Conservation (phyloP, 2,329 filamentous ascomycete genomes). For the Didymosphaeria variabile region DNA sequence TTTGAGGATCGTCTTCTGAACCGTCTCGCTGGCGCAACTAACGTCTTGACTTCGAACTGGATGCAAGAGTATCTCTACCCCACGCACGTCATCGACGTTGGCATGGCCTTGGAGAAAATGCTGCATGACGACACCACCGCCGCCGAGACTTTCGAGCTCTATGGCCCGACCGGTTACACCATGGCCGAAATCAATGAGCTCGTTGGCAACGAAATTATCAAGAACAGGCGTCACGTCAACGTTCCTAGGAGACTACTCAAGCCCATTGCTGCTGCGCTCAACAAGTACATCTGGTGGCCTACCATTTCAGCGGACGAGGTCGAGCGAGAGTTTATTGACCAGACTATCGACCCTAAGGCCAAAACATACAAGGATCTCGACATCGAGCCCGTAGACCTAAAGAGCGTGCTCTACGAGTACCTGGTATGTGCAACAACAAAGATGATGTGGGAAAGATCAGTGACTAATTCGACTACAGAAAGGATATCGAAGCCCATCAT, state of each 20-base stretch:
- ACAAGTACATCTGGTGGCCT: constrained; percentile 89
- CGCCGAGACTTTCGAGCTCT: constrained; percentile 91
- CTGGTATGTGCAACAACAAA: constrained; percentile 68
- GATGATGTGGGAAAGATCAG: background rate
- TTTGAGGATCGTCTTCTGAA: constrained; percentile 93
- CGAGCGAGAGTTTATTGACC: constrained; percentile 91
- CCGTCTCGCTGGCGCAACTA: constrained; percentile 80
- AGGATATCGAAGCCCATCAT: constrained; percentile 86
- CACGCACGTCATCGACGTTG: constrained; percentile 92
- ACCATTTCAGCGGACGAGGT: constrained; percentile 84
- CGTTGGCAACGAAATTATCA: constrained; percentile 92
- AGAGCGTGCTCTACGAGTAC: constrained; percentile 91
- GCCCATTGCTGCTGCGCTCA: constrained; percentile 76
- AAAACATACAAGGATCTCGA: constrained; percentile 96
- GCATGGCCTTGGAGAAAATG: constrained; percentile 87
- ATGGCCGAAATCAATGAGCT: constrained; percentile 85
- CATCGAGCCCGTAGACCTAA: constrained; percentile 88
- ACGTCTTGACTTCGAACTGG: constrained; percentile 89
- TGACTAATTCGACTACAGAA: constrained; percentile 63
- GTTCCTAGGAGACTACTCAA: constrained; percentile 83
- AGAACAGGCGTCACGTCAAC: constrained; percentile 89
- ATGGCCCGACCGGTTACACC: constrained; percentile 91
- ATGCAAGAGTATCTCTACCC: constrained; percentile 92
- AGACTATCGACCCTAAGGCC: constrained; percentile 85
- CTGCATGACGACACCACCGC: constrained; percentile 89